Evolutionary conservation across 148 eudicot genomes (phyloP), one percentile per base, ranked within the genome.

Genomic region (Chenopodium berlandieri): DNA sequence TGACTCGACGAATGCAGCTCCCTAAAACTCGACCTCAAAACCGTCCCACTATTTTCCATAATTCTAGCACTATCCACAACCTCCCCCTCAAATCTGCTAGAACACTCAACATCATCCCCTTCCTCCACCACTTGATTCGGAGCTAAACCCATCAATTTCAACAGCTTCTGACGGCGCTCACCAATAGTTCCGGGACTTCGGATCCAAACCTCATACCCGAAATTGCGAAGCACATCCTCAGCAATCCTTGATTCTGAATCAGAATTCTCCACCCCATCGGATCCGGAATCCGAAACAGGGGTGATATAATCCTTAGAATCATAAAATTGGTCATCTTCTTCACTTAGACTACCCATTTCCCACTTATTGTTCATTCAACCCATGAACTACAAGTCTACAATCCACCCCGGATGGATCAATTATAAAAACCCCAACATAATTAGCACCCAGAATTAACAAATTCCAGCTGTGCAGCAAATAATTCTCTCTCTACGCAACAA

Each of bases 161-260:
- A 68, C 20, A 96, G 86, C 82, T 88, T 92, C 48, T 75, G 64
- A 7, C 98, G 97, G 3, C 99, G 89, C 71, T 86, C 90, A 20
- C 78, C 56, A 46, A 91, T 87, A n/a, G 87, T 85, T 58, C 86
- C 94, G 6, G 91, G 93, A 71, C 89, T 85, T 78, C 80, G 79
- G 48, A 82, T 89, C 99, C 99, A 93, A 60, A 89, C 82, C 5
- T 95, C 94, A 82, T 92, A 95, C 37, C 85, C 90, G 7, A 88
- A 85, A 60, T 75, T 80, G 0, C 80, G 72, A 62, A 69, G 56
- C 63, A 74, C 80, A 85, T 34, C 71, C 66, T 82, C 75, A 58
- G 48, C 79, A 80, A 74, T n/a, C 84, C 73, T 82, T 34, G 90
- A 75, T 76, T 87, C 87, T 31, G 82, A 80, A 83, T 86, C 88